Base-by-base conservation (phyloP, 768 basidiomycete genomes). In the Tylopilus plumbeoviolaceoides region DNA sequence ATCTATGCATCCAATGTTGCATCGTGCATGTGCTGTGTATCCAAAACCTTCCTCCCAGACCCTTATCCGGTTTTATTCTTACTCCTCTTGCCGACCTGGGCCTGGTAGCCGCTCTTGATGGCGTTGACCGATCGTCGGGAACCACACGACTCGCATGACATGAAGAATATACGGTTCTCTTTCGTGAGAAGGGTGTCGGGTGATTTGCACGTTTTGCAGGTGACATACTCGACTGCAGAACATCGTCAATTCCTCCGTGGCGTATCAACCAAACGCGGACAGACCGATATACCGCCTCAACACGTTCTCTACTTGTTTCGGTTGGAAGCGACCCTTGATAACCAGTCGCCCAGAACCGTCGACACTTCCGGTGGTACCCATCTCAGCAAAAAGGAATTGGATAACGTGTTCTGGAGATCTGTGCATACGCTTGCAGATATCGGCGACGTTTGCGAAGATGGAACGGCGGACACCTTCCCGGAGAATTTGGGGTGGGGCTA, bases 121-220 rank as follows among this genome's bases (percentile, higher is more conserved):
- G 93, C 77, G 60, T 90, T 91, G 62, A 99, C 95, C 55, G 91
- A 94, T 20, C 95, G 85, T 63, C 90, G 76, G 60, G 87, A 89
- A 3, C 91, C 92, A 62, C 92, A 95, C 7, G 89, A 88, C 71
- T 94, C 88, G 74, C 91, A 94, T 0, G 90, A 80, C 83, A 91
- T 89, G 81, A 99, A 99, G 80, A 95, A 98, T 68, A 99, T 91
- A 73, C 97, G 91, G 72, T 97, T 97, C 75, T 98, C 95, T 73
- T 98, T 99, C 27, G 89, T 87, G 35, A 99, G 82, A 18, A 97
- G 82, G 3, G 97, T 99, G 70, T 99, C 97, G 42, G 91, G 91
- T 1, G 95, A 98, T 75, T 98, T 99, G 81, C 97, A 99, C 38
- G 95, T 98, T 73, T 97, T 95, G 83, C 97, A 99, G 36, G 95